Percentiles rank a stretch among this genome's conserved stretches.
These are phyloP conservation scores for Mrakia blollopis DNA, from an alignment of 768 basidiomycete genomes.

Conservation along the genomic window DNA sequence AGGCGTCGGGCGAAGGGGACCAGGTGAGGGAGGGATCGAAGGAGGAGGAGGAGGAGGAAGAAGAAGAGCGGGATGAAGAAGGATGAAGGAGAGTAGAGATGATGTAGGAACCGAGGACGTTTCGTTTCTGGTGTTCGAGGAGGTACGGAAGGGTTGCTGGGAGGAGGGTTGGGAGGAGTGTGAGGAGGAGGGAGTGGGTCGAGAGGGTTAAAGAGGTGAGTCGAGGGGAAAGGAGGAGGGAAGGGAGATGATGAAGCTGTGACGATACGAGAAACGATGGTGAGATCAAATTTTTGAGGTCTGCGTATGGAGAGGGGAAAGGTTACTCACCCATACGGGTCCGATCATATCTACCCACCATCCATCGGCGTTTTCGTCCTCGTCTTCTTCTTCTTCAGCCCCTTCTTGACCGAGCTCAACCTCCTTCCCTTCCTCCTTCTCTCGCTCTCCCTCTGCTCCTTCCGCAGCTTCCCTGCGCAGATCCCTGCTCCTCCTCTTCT, in stretches of 20 bases:
- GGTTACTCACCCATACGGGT: slow-evolving; percentile 79
- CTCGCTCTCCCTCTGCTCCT: slow-evolving; percentile 35
- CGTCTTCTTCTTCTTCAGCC: slow-evolving; percentile 54
- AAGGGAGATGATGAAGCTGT: slow-evolving; percentile 80
- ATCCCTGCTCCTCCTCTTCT: neutral
- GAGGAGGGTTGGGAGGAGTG: slow-evolving; percentile 62
- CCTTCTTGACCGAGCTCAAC: slow-evolving; percentile 34
- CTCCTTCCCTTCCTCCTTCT: neutral
- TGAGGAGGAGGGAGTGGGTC: slow-evolving; percentile 58
- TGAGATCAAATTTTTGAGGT: neutral
- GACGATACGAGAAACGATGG: neutral
- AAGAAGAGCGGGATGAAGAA: slow-evolving; percentile 22
- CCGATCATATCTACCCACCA: slow-evolving; percentile 44
- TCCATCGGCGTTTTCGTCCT: slow-evolving; percentile 55
- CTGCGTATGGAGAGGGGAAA: neutral
- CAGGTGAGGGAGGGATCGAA: slow-evolving; percentile 18
- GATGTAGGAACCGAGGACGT: slow-evolving; percentile 44
- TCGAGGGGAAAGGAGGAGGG: slow-evolving; percentile 66
- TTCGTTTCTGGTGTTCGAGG: slow-evolving; percentile 47
- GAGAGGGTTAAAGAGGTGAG: slow-evolving; percentile 53
- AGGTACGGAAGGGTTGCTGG: slow-evolving; percentile 56
- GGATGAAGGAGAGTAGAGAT: slow-evolving; percentile 42
- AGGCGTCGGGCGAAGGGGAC: slow-evolving; percentile 7
- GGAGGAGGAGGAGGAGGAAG: neutral
- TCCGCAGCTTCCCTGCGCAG: slow-evolving; percentile 50